Base-by-base conservation (phyloP, 768 basidiomycete species). In the Termitomyces titanicus region DNA sequence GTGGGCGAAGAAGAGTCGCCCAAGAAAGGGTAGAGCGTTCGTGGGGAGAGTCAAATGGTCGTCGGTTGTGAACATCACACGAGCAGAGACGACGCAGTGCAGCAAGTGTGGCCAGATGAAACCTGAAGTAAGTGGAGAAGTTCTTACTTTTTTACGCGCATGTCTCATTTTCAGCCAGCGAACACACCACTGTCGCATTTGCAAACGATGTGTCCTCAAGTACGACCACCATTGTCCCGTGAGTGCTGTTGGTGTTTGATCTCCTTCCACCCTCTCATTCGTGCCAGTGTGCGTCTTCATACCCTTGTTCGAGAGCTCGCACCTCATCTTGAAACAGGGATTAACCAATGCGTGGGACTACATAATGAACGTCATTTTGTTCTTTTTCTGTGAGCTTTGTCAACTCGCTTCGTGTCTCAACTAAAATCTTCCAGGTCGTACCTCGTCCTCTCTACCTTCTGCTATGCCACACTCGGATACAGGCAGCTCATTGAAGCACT, bases 301-400 rank as follows among this genome's bases (percentile, higher is more conserved):
- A 27, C 38, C 58, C 20, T 29, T 15, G 17, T 34, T 24, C 33
- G 31, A 42, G 48, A 25, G 33, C 29, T 29, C 45, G 25, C 2
- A 13, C 34, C 27, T 55, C 18, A 53, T 39, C 5, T 29, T 39
- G 35, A 15, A 35, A 7, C 65, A 94, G 92, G 94, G 94, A 84
- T 98, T 47, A 98, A 98, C 69, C 92, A 94, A 82, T 98, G 96
- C 66, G 96, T 99, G 42, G 96, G 96, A 11, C 69, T 98, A 7
- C 79, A 96, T 67, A 99, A 98, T 63, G 95, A 98, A 66, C 85
- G 96, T 0, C 94, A 98, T 72, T 99, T 99, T 63, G 80, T 96
- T 37, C 74, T 98, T 45, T 99, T 98, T 79, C 88, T 98, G 92
- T 92, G 59, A 53, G 86, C 72, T n/a, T 15, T 38, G 8, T 9